Evolutionary conservation across 2,329 filamentous ascomycete species (phyloP).

Genomic region (Elsinoe necatrix): DNA sequence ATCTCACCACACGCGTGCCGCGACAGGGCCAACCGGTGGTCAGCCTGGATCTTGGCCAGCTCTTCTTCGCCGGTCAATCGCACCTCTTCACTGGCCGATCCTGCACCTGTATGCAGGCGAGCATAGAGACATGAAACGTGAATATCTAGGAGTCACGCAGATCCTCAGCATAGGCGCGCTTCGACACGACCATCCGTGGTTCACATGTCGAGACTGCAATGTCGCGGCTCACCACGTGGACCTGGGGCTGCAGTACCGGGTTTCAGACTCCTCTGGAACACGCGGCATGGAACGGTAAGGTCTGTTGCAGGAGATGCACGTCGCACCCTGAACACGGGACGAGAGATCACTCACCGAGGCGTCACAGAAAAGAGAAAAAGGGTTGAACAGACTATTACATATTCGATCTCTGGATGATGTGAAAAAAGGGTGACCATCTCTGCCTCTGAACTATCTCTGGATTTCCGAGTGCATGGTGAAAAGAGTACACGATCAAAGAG

Average conservation of each 20-base stretch:
- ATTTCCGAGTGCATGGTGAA: constrained; percentile 6
- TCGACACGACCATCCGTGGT: neutral
- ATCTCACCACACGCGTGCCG: neutral
- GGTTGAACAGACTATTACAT: constrained; percentile 13
- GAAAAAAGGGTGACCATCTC: constrained; percentile 13
- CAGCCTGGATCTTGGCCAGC: neutral
- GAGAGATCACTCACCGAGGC: neutral
- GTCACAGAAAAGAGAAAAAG: neutral
- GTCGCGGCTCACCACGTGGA: constrained; percentile 12
- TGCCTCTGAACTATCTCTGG: constrained; percentile 15
- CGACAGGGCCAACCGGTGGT: neutral
- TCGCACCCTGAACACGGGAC: neutral
- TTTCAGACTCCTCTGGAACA: constrained; percentile 10
- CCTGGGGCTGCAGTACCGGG: neutral
- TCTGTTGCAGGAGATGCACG: neutral
- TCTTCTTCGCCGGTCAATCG: neutral
- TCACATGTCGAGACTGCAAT: neutral
- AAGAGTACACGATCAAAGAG: constrained; percentile 2
- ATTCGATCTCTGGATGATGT: constrained; percentile 13
- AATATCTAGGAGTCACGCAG: neutral
- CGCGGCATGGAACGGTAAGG: constrained; percentile 5
- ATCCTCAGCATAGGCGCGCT: neutral
- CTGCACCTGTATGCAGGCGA: constrained; percentile 1
- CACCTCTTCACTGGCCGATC: neutral
- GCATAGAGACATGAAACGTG: neutral